Base-by-base conservation (phyloP, 768 basidiomycete genomes). In the Lactarius psammicola region DNA sequence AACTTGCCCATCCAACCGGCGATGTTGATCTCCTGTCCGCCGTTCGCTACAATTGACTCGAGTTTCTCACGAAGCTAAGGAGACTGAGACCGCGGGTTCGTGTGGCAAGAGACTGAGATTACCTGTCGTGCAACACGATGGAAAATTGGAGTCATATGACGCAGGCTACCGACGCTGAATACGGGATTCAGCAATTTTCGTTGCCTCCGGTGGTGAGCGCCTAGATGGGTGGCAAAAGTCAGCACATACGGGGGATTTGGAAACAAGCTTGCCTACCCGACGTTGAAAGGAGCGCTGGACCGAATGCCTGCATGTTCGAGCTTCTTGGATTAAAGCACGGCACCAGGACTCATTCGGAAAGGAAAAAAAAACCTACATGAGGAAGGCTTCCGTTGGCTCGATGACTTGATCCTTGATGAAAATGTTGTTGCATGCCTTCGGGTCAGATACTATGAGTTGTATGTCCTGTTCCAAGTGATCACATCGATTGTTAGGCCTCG, bases 51-150 rank as follows among this genome's bases (percentile, higher is more conserved):
- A 49, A 31, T 34, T 42, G 36, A 40, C 15, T 56, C 38, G 4
- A 62, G 30, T 2, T 28, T 56, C 74, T 74, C 40, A 69, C 64
- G 64, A 76, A 72, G 0, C 80, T 81, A 1, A 68, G 76, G 71
- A 71, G 74, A 54, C 80, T 79, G 7, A 36, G 31, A 80, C 79
- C 42, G 81, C 11, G 11, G 17, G 17, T 0, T 18, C 42, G 18
- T 42, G 18, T 10, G 17, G 40, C 18, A 40, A 40, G 40, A 40
- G 20, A 44, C 13, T 20, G 11, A 28, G 26, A 36, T 33, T 60
- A 73, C 66, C 53, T 56, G 59, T 46, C 65, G 40, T 20, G 65
- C 58, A 28, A 71, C 68, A 0, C 36, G 30, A 26, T 70, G 63
- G 56, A 73, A 67, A 11, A 64, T 57, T 3, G 71, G 72, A 5